Evolutionary conservation across 2,329 filamentous ascomycete genomes (phyloP), one percentile per base, ranked within the genome.

Genomic region (Microdochium nivale): DNA sequence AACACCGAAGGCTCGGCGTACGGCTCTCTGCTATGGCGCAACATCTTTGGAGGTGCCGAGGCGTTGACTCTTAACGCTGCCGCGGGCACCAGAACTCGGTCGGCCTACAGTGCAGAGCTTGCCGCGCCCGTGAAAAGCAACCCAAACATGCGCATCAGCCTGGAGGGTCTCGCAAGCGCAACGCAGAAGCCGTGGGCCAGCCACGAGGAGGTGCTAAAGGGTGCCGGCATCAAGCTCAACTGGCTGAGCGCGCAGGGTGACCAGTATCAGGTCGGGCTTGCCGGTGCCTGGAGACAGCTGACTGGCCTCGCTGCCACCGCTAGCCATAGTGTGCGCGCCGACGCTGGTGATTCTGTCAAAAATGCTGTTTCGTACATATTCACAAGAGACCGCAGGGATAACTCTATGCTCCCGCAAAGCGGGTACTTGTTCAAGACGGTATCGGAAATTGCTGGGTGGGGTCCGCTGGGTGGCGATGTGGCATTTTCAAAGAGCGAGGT

Each of bases 1-100:
- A 95, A 95, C 64, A 84, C 89, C 23, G 94, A 99, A 69, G 94
- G 92, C 33, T 95, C 91, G 8, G 92, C 91, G 3, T 97, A 95
- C 65, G 86, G 88, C 58, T 92, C 94, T 59, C 78, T 90, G 46
- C 78, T 92, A 49, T 85, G 90, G 75, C 85, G 94, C 59, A 99
- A 99, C 70, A 79, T 99, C 54, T 89, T 99, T 65, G 94, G 94
- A 49, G 94, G 94, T 37, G 94, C 91, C 24, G 94, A 99, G 73
- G 87, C 87, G 52, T 72, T 99, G 56, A 89, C 88, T 50, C 74
- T 95, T 54, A 92, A 96, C 62, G 91, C 89, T 48, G 91, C 90
- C 30, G 74, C 91, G 24, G 94, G 94, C 52, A 97, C 92, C 7
- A 81, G 94, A 46, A 97, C 94, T 25, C 80, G 90, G 48, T 96